Base-by-base conservation (phyloP, 1,139 yeast species). In the Saccharomyces hybrid region DNA sequence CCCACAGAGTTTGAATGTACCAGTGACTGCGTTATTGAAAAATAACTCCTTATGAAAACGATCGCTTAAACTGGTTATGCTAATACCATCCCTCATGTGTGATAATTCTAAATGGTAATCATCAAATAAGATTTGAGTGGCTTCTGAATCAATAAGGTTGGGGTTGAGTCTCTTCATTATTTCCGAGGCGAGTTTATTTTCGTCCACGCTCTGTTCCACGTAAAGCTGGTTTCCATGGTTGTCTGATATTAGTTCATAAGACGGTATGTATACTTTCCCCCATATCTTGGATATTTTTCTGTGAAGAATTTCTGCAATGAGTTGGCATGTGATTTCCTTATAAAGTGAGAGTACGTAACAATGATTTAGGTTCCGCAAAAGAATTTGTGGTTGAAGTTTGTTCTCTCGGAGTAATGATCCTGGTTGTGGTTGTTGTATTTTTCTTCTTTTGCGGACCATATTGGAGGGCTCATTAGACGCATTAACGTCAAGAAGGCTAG, bases 141-240 rank as follows among this genome's bases (percentile, higher is more conserved):
- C 48, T 48, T 55, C 52, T 14, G 54, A 52, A 16, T 56, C 56
- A 3, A 65, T 49, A 24, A 54, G 55, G n/a, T 55, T 49, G 54
- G 61, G 38, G 46, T 65, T 61, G 7, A 65, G 34, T 24, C 55
- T 54, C 5, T 55, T 38, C 53, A 64, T 47, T 1, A 61, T 63
- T 21, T 61, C 59, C 38, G 58, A 49, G 14, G 58, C 21, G 16
- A 59, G 41, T 28, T 51, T 53, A 16, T 57, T 56, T 19, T 59
- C 60, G 38, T 58, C 57, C 4, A 51, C 51, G 31, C 52, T 52
- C 19, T 59, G 61, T 53, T 65, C 66, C 38, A 63, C 57, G 31
- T 61, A 64, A 50, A 57, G 56, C 41, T 64, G 62, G 52, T 62
- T 63, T 16, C 69, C 69, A 27, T 56, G 55, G 11, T 55, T 38